Evolutionary conservation across 805 yeast genomes (phyloP).

Genomic region (Scheffersomyces coipomensis): DNA sequence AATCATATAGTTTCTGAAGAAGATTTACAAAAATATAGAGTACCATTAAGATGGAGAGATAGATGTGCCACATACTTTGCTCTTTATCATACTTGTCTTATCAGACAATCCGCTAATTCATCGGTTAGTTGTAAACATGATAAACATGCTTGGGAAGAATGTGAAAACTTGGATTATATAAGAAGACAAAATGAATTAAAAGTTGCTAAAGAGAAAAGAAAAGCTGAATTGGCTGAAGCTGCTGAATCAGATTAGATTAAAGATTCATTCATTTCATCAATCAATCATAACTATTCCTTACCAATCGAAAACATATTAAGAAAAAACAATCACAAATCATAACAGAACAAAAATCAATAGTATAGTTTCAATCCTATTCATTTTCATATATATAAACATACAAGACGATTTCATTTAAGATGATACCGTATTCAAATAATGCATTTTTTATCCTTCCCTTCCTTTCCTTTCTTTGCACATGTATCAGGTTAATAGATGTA

Average conservation of each 20-base stretch:
- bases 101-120: constrained; percentile 42
- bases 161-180: constrained; percentile 78
- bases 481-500: no score
- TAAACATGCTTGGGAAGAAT: constrained; percentile 82
- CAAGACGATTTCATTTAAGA: no score
- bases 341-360: no score
- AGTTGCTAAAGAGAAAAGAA: constrained; percentile 46
- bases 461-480: no score
- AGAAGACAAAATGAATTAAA: constrained; percentile 76
- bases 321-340: no score
- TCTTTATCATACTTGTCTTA: constrained; percentile 42
- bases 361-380: no score
- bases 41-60: constrained; percentile 79
- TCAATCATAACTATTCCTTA: background rate
- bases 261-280: background rate
- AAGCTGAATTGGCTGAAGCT: constrained; percentile 17
- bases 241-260: background rate
- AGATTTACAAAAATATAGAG: constrained; percentile 76
- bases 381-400: no score
- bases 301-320: no score
- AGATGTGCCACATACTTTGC: constrained; percentile 68
- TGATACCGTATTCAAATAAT: no score
- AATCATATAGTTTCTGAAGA: constrained; percentile 64
- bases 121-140: constrained; percentile 65
- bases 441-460: no score